Conservation (phyloP, 2,329 filamentous ascomycete species). For the Cladophialophora immunda region DNA sequence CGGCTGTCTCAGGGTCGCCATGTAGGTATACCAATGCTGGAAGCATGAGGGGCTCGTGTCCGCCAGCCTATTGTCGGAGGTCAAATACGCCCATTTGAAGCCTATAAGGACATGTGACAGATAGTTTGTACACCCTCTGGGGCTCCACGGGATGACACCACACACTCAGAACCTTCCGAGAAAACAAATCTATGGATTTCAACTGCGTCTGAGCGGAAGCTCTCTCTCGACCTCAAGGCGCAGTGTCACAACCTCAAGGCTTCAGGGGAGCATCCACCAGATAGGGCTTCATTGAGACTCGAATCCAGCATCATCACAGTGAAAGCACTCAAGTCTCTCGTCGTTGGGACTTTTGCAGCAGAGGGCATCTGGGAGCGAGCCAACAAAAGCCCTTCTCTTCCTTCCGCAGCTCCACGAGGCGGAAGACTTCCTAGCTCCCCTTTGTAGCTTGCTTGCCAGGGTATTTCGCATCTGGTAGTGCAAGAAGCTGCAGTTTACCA, state of each 20-base stretch:
- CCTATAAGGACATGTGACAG: neutral
- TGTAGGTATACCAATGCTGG: neutral
- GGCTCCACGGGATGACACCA: neutral
- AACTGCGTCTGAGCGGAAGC: neutral
- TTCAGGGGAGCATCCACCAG: neutral
- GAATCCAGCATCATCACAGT: neutral
- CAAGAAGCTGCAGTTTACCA: slow-evolving; percentile 3
- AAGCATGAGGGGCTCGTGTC: slow-evolving; percentile 3
- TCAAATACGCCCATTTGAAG: neutral
- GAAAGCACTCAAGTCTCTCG: neutral
- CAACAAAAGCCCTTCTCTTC: neutral
- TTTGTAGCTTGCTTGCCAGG: neutral
- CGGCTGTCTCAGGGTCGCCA: neutral
- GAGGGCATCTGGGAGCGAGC: neutral
- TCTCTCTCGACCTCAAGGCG: neutral
- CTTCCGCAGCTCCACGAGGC: slow-evolving; percentile 1
- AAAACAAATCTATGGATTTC: neutral
- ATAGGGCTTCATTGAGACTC: neutral
- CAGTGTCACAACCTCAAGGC: neutral
- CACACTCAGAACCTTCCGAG: neutral
- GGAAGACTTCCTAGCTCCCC: slow-evolving; percentile 3
- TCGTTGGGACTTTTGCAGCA: neutral
- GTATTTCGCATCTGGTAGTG: neutral
- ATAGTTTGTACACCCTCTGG: neutral
- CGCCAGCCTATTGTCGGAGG: neutral